Evolutionary conservation across 345 rosid species (phyloP), one percentile per base, ranked within the genome.

Genomic region (Xanthoceras sorbifolium): DNA sequence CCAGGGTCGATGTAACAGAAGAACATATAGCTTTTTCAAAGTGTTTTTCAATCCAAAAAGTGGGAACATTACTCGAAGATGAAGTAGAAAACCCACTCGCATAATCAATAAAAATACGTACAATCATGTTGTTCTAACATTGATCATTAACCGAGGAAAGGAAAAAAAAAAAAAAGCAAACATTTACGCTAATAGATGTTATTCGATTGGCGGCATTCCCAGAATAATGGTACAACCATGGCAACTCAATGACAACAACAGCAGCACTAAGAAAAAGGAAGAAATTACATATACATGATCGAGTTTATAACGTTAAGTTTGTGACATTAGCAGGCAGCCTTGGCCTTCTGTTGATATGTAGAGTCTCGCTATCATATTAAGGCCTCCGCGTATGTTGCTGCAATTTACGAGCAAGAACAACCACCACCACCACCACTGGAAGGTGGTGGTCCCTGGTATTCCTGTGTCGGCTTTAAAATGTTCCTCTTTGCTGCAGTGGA

Each of bases 401-500:
- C 68, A 18, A 48, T 40, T 83, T 72, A 86, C 20, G 79, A 82
- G 81, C 97, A n/a, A n/a, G n/a, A 96, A 78, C 98, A 92, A 42
- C 91, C 84, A 0, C 79, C 57, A 1, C 66, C 79, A n/a, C n/a
- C n/a, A n/a, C n/a, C n/a, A n/a, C n/a, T n/a, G n/a, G n/a, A n/a
- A 34, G 84, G 23, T 68, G 76, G 82, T 60, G 85, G 20, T 7
- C 61, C 57, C 46, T 82, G 89, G 67, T 83, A 57, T 76, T 90
- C 93, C 22, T 90, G 86, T 81, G 90, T 91, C 77, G 82, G 94
- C 85, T 89, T 91, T 75, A 89, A 77, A 76, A 84, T 88, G 86
- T 87, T 93, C 71, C 92, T 88, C 91, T 96, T 91, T 48, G 75
- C 87, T 15, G 76, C 87, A 31, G 82, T 88, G 12, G 95, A 93